Base-by-base conservation (phyloP, 2,329 filamentous ascomycete species). In the Fusarium austroafricanum region DNA sequence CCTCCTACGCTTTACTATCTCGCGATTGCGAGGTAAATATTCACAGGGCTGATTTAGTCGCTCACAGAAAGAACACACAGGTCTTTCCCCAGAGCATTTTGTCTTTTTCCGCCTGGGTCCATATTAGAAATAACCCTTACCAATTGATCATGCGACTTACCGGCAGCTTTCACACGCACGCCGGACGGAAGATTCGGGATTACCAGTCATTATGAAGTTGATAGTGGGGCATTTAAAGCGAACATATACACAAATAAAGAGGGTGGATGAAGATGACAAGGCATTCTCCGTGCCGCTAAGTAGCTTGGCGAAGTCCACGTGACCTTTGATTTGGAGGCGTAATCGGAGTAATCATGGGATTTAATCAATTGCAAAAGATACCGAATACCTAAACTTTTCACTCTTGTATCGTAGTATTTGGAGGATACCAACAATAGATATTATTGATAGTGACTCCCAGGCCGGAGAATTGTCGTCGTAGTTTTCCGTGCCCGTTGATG, bases 51-150 rank as follows among this genome's bases (percentile, higher is more conserved):
- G 67, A 4, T 68, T 53, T 10, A 72, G 15, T 0, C 70, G 29
- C 7, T 72, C 57, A 40, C 70, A 72, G 15, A 69, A 72, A 5
- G 70, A 72, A 10, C 70, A 72, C 10, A 57, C 21, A 1, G 70
- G 70, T 9, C 49, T 51, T 46, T 72, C 70, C 0, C 70, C 70
- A 0, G 70, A 62, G n/a, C 70, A 72, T 39, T 61, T 72, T 12
- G 70, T 67, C 56, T 72, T 72, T 33, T 72, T 72, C 4, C 67
- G 52, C 28, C 70, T 72, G 26, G 9, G 26, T 6, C 23, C 8
- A 6, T 8, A 29, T 47, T 14, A 45, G 20, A 28, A 3, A 0
- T 0, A 2, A 51, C 21, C 38, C 49, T 26, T 26, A 14, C 38
- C 31, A 2, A 18, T 1, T 12, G 1, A 23, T 9, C 11, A 37